Percentiles rank a stretch among this genome's conserved stretches.
Conservation (phyloP, 768 basidiomycete genomes). For the Cantharellus anzutake region DNA sequence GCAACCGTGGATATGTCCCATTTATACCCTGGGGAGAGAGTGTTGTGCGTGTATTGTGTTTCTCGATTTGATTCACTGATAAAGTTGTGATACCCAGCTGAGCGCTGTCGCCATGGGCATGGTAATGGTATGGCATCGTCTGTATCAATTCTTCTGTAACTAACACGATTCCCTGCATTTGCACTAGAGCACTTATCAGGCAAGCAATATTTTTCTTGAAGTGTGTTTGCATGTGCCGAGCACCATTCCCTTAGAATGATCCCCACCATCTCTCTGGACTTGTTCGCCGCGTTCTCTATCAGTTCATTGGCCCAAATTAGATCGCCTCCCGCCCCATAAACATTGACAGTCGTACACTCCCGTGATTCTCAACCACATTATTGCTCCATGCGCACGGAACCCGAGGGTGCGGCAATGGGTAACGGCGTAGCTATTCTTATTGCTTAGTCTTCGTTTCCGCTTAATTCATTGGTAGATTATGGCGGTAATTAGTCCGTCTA, state of each 20-base stretch:
- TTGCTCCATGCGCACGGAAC: too few species aligned
- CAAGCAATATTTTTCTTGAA: conserved; percentile 9
- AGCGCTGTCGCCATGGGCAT: conserved; percentile 73
- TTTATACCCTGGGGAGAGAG: conserved; percentile 20
- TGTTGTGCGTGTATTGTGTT: conserved; percentile 43
- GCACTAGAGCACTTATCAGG: conserved; percentile 58
- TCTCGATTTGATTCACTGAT: conserved; percentile 5
- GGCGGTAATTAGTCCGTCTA: too few species aligned
- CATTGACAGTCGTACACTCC: too few species aligned
- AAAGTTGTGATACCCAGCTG: conserved; percentile 18
- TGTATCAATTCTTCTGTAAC: background rate
- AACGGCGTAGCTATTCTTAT: too few species aligned
- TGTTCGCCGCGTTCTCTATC: conserved; percentile 65
- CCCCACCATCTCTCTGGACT: conserved; percentile 69
- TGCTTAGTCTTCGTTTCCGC: too few species aligned
- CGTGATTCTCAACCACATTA: too few species aligned
- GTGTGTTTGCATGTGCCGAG: background rate
- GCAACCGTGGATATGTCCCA: conserved; percentile 53
- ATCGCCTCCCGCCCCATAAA: too few species aligned
- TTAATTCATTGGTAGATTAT: too few species aligned
- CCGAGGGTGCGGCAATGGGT: too few species aligned
- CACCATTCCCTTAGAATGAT: conserved; percentile 26
- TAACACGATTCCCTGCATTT: background rate
- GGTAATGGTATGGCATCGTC: conserved; percentile 48
- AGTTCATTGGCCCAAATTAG: conserved; percentile 75